Evolutionary conservation across 2,329 filamentous ascomycete genomes (phyloP).

Genomic region (Venturia carpophila): DNA sequence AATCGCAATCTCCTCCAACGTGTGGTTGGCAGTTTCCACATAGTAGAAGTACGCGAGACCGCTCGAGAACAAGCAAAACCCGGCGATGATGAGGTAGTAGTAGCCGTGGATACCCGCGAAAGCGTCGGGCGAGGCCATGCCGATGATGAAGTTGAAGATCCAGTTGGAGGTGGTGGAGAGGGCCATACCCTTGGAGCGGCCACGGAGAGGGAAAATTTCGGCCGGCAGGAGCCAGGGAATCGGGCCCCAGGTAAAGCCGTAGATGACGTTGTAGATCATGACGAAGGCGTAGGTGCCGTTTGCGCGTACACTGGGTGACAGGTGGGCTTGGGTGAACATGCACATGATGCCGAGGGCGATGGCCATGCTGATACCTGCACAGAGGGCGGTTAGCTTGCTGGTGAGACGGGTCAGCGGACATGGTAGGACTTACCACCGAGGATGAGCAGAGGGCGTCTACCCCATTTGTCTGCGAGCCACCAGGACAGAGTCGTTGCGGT

Average conservation of each 20-base stretch:
- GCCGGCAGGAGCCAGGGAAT: constrained; percentile 52
- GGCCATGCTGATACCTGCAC: constrained; percentile 29
- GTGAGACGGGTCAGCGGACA: not conserved
- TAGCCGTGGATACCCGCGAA: constrained; percentile 37
- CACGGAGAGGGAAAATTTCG: constrained; percentile 64
- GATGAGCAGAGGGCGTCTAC: constrained; percentile 33
- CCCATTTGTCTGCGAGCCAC: constrained; percentile 36
- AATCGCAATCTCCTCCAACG: constrained; percentile 34
- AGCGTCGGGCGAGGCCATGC: constrained; percentile 32
- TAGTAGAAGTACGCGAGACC: constrained; percentile 35
- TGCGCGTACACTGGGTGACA: constrained; percentile 27
- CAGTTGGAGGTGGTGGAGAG: constrained; percentile 34
- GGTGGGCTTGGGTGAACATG: constrained; percentile 32
- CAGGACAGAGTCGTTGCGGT: constrained; percentile 35
- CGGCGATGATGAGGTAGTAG: constrained; percentile 37
- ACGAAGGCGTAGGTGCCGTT: constrained; percentile 46
- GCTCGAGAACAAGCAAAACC: constrained; percentile 35
- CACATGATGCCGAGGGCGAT: constrained; percentile 32
- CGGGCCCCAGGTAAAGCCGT: constrained; percentile 56
- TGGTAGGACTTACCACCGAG: constrained; percentile 22
- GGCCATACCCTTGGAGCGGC: constrained; percentile 60
- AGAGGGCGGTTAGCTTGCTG: not conserved
- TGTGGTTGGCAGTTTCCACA: constrained; percentile 34
- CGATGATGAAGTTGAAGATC: constrained; percentile 34
- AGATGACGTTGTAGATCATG: constrained; percentile 59